Evolutionary conservation across 2,329 filamentous ascomycete genomes (phyloP).

Genomic region (Capronia coronata): DNA sequence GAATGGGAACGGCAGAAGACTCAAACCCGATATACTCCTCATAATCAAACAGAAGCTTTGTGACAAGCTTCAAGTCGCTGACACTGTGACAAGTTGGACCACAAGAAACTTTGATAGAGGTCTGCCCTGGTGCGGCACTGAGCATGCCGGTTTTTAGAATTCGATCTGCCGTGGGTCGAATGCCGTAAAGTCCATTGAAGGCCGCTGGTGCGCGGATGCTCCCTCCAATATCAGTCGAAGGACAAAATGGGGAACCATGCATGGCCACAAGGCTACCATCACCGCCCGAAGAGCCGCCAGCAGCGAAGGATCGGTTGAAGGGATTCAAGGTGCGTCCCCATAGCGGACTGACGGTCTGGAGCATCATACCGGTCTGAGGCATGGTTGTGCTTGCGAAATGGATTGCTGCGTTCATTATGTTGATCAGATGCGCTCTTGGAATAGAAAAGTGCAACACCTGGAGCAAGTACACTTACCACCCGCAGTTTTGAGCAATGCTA

Average conservation of each 20-base stretch:
- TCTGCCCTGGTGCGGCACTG: conserved; percentile 16
- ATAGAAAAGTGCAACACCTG: neutral
- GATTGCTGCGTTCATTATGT: conserved; percentile 24
- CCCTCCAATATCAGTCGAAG: conserved; percentile 48
- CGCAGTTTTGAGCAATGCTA: conserved; percentile 30
- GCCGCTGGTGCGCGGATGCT: conserved; percentile 38
- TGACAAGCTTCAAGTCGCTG: conserved; percentile 42
- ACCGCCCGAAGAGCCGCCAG: conserved; percentile 52
- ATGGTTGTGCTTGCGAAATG: conserved; percentile 31
- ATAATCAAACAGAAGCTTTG: conserved; percentile 37
- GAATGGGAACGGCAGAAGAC: conserved; percentile 46
- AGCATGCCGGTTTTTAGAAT: conserved; percentile 32
- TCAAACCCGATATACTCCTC: conserved; percentile 49
- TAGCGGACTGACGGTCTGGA: conserved; percentile 33
- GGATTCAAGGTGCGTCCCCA: conserved; percentile 46
- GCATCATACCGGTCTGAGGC: conserved; percentile 32
- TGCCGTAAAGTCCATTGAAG: conserved; percentile 37
- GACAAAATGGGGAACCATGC: conserved; percentile 37
- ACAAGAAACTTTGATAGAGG: conserved; percentile 43
- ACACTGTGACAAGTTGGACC: conserved; percentile 52
- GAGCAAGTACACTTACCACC: conserved; percentile 19
- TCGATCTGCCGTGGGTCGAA: conserved; percentile 37
- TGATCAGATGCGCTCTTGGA: too few species aligned
- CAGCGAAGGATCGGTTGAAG: conserved; percentile 46
- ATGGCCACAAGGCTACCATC: conserved; percentile 51